These are phyloP conservation scores for Aspergillus flavus DNA, from an alignment of 2,329 filamentous ascomycete species.

Conservation along the genomic window DNA sequence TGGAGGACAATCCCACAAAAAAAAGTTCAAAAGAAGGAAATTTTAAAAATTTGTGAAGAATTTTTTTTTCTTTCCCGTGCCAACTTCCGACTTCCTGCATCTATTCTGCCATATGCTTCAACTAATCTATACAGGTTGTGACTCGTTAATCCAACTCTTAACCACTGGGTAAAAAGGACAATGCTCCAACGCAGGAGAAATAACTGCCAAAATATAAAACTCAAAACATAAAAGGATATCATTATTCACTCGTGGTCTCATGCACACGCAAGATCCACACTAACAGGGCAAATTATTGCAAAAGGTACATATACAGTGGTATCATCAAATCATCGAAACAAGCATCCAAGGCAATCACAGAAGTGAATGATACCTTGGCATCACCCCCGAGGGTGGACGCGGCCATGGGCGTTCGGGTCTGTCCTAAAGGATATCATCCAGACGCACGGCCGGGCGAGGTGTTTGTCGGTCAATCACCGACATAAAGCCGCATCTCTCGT, in stretches of 20 bases:
- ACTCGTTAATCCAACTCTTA: not conserved
- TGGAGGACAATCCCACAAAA: not conserved
- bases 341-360: not conserved
- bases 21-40: not conserved
- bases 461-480: not conserved
- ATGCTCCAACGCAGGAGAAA: not conserved
- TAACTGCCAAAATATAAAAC: not conserved
- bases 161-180: not conserved
- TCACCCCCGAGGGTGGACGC: not conserved
- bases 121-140: not conserved
- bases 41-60: not conserved
- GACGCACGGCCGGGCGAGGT: not conserved
- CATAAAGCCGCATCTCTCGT: not conserved
- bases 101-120: not conserved
- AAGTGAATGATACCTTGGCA: not conserved
- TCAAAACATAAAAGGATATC: not conserved
- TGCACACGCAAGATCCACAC: not conserved
- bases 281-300: not conserved
- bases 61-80: not conserved
- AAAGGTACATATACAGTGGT: conserved; percentile 3
- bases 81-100: not conserved
- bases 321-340: conserved; percentile 5
- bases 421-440: not conserved
- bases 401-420: not conserved
- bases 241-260: conserved; percentile 1